Evolutionary conservation across 306 rosid genomes (phyloP).

Genomic region (Sphenostylis stenocarpa): DNA sequence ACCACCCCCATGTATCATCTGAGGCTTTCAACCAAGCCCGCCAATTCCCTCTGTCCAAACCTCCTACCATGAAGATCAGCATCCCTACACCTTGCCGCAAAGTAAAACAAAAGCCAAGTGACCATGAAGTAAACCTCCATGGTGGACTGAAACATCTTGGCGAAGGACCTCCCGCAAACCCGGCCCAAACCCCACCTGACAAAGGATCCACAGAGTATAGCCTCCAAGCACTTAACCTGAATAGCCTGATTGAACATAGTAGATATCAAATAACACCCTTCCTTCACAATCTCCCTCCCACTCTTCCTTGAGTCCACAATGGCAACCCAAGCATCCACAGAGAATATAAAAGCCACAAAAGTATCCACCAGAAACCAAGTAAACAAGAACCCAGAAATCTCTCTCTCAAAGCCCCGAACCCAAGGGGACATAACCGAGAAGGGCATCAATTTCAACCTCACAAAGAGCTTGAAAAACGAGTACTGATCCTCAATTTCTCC

Average conservation of each 20-base stretch:
- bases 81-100: constrained; percentile 68
- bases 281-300: constrained; percentile 89
- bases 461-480: constrained; percentile 90
- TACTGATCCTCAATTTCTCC: constrained; percentile 95
- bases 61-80: constrained; percentile 66
- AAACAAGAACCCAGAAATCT: constrained; percentile 75
- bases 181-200: constrained; percentile 62
- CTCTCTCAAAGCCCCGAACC: constrained; percentile 87
- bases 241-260: constrained; percentile 77
- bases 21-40: constrained; percentile 65
- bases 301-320: constrained; percentile 83
- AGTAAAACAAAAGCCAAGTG: constrained; percentile 82
- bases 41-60: constrained; percentile 75
- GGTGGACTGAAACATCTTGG: constrained; percentile 75
- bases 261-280: constrained; percentile 77
- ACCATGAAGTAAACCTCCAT: constrained; percentile 97
- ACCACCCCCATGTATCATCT: constrained; percentile 55
- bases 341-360: constrained; percentile 68
- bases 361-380: constrained; percentile 80
- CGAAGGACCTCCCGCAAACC: constrained; percentile 57
- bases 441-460: constrained; percentile 94
- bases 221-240: constrained; percentile 79
- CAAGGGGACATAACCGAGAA: constrained; percentile 89
- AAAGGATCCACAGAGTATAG: constrained; percentile 67
- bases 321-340: constrained; percentile 97